Conservation (phyloP, 2,329 filamentous ascomycete species). For the Fusarium algeriense region DNA sequence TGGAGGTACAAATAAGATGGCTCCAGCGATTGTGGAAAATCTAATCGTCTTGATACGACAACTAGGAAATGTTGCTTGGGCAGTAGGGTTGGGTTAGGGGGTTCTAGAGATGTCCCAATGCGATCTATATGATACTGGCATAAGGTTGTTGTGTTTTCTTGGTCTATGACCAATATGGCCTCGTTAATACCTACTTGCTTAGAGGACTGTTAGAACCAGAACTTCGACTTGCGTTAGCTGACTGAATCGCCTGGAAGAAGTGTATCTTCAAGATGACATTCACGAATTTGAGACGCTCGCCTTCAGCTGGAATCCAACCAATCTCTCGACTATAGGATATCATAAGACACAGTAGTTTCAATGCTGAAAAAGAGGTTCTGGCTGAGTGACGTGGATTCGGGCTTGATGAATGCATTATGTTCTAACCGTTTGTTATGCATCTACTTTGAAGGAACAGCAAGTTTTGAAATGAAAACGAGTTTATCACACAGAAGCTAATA, state of each 20-base stretch:
- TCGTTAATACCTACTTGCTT: background rate
- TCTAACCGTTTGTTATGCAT: background rate
- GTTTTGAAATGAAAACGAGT: background rate
- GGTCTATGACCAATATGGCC: background rate
- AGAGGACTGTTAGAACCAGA: no score
- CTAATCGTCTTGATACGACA: conserved; percentile 73
- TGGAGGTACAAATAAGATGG: conserved; percentile 54
- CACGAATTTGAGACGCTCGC: background rate
- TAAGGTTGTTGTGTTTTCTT: background rate
- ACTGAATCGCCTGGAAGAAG: background rate
- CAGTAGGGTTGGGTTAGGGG: conserved; percentile 51
- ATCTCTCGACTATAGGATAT: background rate
- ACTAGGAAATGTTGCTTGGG: conserved; percentile 64
- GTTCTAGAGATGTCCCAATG: background rate
- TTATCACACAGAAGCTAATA: background rate
- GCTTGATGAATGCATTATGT: background rate
- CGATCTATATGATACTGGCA: background rate
- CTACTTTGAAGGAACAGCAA: no score
- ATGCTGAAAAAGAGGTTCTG: background rate
- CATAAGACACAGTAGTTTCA: background rate
- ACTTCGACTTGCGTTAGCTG: background rate
- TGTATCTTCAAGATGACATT: no score
- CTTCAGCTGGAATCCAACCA: background rate
- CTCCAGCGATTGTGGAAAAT: conserved; percentile 76
- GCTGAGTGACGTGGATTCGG: background rate